Conservation (phyloP, 2,329 filamentous ascomycete species). For the Colletotrichum spaethianum region DNA sequence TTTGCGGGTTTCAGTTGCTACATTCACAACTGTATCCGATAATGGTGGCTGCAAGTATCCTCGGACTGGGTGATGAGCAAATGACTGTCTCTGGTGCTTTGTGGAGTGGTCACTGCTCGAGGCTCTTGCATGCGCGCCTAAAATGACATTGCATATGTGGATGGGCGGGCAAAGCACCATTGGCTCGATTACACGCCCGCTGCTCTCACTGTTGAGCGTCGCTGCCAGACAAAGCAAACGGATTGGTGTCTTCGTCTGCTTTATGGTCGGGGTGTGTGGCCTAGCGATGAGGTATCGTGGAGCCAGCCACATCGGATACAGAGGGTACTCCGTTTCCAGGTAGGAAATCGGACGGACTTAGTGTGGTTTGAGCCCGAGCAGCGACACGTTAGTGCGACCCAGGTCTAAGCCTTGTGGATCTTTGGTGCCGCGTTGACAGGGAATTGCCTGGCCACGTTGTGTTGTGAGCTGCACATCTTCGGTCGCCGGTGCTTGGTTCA, state of each 20-base stretch:
- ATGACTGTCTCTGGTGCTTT: slow-evolving; percentile 3
- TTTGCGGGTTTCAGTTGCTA: neutral
- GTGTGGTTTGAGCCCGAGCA: neutral
- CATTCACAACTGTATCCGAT: neutral
- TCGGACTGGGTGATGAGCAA: neutral
- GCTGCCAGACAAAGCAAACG: slow-evolving; percentile 2
- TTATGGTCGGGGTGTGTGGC: neutral
- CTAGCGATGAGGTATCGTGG: neutral
- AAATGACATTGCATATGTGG: neutral
- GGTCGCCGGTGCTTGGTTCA: slow-evolving; percentile 8
- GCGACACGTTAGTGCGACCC: slow-evolving; percentile 8
- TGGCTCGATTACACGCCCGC: slow-evolving; percentile 27
- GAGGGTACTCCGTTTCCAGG: slow-evolving; percentile 2
- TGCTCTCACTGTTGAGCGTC: neutral
- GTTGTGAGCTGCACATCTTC: slow-evolving; percentile 7
- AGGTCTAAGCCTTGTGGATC: slow-evolving; percentile 38
- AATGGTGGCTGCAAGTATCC: neutral
- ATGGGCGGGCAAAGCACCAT: slow-evolving; percentile 2
- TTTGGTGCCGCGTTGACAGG: slow-evolving; percentile 17
- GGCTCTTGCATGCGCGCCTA: slow-evolving; percentile 19
- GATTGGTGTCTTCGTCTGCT: slow-evolving; percentile 1
- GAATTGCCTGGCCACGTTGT: slow-evolving; percentile 6
- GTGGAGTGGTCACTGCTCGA: slow-evolving; percentile 1
- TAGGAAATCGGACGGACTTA: slow-evolving; percentile 14
- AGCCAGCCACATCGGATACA: slow-evolving; percentile 17